Conservation (phyloP, 2,329 filamentous ascomycete species). For the Monilinia laxa region DNA sequence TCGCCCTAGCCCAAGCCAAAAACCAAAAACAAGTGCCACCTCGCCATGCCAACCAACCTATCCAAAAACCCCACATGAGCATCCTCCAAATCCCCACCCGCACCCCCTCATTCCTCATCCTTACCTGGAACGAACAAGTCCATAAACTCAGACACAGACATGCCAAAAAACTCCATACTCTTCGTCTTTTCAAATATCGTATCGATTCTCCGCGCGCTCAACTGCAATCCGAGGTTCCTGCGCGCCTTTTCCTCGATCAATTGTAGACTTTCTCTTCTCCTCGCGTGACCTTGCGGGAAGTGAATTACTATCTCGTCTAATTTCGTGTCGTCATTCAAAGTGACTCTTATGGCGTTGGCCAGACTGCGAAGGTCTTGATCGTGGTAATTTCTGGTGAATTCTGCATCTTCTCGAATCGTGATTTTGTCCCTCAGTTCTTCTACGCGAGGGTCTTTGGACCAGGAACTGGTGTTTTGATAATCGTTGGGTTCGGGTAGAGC, state of each 20-base stretch:
- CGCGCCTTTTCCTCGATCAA: constrained; percentile 32
- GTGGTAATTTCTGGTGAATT: constrained; percentile 40
- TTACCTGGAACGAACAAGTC: constrained; percentile 24
- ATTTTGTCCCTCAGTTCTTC: constrained; percentile 36
- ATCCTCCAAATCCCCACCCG: background rate
- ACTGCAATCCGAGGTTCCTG: constrained; percentile 32
- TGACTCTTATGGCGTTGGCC: constrained; percentile 36
- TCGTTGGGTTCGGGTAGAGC: constrained; percentile 19
- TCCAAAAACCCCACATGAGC: background rate
- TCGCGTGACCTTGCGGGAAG: constrained; percentile 41
- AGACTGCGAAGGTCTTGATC: constrained; percentile 37
- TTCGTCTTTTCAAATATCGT: constrained; percentile 17
- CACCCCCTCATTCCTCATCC: constrained; percentile 1
- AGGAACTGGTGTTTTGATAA: constrained; percentile 20
- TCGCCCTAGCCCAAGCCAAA: background rate
- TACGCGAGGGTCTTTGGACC: constrained; percentile 9
- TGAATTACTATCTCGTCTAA: constrained; percentile 41
- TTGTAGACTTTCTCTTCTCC: constrained; percentile 28
- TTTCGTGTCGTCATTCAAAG: constrained; percentile 32
- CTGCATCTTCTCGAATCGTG: constrained; percentile 33
- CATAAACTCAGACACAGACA: constrained; percentile 20
- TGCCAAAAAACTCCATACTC: constrained; percentile 23
- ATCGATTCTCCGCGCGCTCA: constrained; percentile 28
- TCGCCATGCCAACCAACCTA: constrained; percentile 4
- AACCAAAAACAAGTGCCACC: constrained; percentile 1